Conservation (phyloP, 495 filamentous ascomycete genomes). For the Penicillium egyptiacum region DNA sequence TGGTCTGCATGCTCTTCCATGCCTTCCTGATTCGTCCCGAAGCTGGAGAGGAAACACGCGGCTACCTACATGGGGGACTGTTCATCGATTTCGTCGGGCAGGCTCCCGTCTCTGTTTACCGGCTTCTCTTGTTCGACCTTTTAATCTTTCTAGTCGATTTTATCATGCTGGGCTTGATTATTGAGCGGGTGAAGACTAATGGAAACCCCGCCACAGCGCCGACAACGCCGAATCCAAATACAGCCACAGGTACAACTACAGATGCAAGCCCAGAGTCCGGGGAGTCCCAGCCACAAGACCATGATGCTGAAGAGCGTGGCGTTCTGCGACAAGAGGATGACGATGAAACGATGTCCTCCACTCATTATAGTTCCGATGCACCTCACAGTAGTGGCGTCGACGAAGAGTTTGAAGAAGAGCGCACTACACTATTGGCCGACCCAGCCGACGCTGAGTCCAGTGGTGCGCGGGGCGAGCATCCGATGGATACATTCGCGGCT, state of each 20-base stretch:
- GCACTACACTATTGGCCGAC: slow-evolving; percentile 48
- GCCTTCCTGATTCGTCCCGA: slow-evolving; percentile 58
- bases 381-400: slow-evolving; percentile 19
- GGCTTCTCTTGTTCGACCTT: slow-evolving; percentile 64
- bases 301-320: slow-evolving; percentile 82
- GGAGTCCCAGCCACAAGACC: slow-evolving; percentile 54
- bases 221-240: slow-evolving; percentile 9
- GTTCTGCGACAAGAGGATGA: slow-evolving; percentile 50
- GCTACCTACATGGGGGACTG: slow-evolving; percentile 81
- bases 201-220: slow-evolving; percentile 20
- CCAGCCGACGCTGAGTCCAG: slow-evolving; percentile 34
- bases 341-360: slow-evolving; percentile 25
- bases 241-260: slow-evolving; percentile 15
- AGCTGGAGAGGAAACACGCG: slow-evolving; percentile 72
- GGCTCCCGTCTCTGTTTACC: slow-evolving; percentile 65
- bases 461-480: slow-evolving; percentile 39
- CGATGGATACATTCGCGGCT: slow-evolving; percentile 61
- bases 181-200: slow-evolving; percentile 62
- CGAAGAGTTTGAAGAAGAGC: slow-evolving; percentile 42
- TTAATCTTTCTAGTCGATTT: slow-evolving; percentile 67
- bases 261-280: slow-evolving; percentile 7
- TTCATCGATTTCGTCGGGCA: slow-evolving; percentile 89
- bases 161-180: slow-evolving; percentile 69
- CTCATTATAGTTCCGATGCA: slow-evolving; percentile 9
- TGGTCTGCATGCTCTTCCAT: slow-evolving; percentile 73